Evolutionary conservation across 176 grass and related monocot species (phyloP).

Genomic region (Phragmites australis): DNA sequence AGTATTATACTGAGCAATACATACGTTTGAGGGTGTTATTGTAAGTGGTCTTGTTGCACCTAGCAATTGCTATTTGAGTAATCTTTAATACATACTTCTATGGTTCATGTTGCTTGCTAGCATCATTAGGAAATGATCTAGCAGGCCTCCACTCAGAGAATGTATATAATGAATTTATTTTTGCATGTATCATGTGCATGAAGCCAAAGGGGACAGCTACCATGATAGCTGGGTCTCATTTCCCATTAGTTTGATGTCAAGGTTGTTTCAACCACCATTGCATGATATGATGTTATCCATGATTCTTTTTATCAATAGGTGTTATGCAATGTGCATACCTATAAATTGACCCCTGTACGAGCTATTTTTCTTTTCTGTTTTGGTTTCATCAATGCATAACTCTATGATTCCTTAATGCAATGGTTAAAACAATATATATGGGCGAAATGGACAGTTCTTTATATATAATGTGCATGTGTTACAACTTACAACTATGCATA

Average conservation of each 20-base stretch:
- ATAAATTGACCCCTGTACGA: not conserved
- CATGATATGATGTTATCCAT: too few relatives aligned
- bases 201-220: not conserved
- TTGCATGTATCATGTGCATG: not conserved
- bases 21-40: not conserved
- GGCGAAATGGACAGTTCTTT: too few relatives aligned
- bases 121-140: not conserved
- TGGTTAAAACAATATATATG: too few relatives aligned
- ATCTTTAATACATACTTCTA: slow-evolving; percentile 7
- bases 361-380: too few relatives aligned
- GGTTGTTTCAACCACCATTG: not conserved
- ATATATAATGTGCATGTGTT: too few relatives aligned
- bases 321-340: slow-evolving; percentile 12
- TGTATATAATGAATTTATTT: not conserved
- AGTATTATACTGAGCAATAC: too few relatives aligned
- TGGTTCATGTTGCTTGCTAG: not conserved
- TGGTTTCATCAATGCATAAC: too few relatives aligned
- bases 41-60: not conserved
- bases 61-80: not conserved
- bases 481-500: too few relatives aligned
- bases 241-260: not conserved
- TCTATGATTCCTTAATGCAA: too few relatives aligned
- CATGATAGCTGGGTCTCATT: not conserved
- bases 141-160: not conserved
- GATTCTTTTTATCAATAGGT: not conserved